phyloP scores from a whole-genome alignment of 2,329 filamentous ascomycete species.

The Paecilomyces niveus region DNA sequence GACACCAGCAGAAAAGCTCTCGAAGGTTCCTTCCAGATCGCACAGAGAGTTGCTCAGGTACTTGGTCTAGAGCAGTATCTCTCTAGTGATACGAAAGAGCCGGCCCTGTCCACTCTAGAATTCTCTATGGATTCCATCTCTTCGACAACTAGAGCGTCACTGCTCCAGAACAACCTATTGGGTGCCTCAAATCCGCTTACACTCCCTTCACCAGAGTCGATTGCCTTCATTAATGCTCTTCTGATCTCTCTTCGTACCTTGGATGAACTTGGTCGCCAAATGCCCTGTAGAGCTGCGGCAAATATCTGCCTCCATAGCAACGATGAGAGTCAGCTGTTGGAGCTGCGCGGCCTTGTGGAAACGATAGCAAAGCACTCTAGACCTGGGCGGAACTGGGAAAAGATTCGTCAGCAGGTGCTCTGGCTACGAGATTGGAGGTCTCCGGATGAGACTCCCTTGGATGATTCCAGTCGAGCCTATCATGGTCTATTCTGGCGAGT shows the following conservation, averaged over 20 bases:
- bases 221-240: conserved; percentile 34
- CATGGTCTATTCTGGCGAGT: conserved; percentile 45
- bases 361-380: conserved; percentile 36
- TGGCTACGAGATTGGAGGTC: conserved; percentile 57
- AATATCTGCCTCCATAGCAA: conserved; percentile 49
- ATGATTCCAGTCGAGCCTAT: conserved; percentile 24
- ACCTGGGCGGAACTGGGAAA: conserved; percentile 43
- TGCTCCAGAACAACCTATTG: conserved; percentile 37
- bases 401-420: conserved; percentile 44
- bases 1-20: conserved; percentile 39
- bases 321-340: conserved; percentile 45
- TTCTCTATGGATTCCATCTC: conserved; percentile 25
- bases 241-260: conserved; percentile 35
- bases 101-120: conserved; percentile 20
- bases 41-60: conserved; percentile 45
- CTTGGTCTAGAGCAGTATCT: conserved; percentile 44
- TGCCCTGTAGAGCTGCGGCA: conserved; percentile 30
- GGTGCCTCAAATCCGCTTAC: conserved; percentile 35
- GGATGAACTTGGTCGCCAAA: conserved; percentile 29
- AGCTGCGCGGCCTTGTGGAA: conserved; percentile 49
- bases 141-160: conserved; percentile 30
- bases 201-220: conserved; percentile 27
- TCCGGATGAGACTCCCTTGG: conserved; percentile 14
- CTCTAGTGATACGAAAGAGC: conserved; percentile 14
- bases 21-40: conserved; percentile 41